Evolutionary conservation across 371 early-diverging fungal species (phyloP), one percentile per base, ranked within the genome.

Genomic region (Saksenaea vasiformis): DNA sequence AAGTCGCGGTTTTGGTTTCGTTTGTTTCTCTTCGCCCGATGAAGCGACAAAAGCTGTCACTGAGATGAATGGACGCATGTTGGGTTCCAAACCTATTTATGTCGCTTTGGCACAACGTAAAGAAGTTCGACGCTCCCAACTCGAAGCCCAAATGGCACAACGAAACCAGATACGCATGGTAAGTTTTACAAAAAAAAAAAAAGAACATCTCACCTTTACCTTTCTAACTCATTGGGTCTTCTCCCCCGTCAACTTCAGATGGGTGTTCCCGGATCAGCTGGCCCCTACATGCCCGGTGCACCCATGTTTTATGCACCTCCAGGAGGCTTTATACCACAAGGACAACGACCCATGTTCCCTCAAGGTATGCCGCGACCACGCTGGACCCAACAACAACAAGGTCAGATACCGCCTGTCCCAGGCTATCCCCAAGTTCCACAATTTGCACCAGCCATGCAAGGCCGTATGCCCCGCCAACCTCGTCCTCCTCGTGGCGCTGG

Each of bases 81-180:
- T 95, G 56, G 91, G 93, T 66, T 79, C 83, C 77, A 98, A 98
- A 91, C 99, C 99, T 56, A 91, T 98, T 77, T 98, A 98, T 70
- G 98, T 98, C 61, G 97, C 96, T 61, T 87, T 97, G 54, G 97
- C 98, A 60, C 99, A 98, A 84, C 94, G 97, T 75, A 95, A 95
- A 86, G 99, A 98, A 71, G 93, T 91, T 69, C 93, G 99, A 67
- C 89, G 93, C 65, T 86, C 87, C 35, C 94, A 95, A 80, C 87
- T 97, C 70, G 94, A 97, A 77, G 93, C 95, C 31, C 97, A 97
- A 83, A 91, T 94, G 79, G 90, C 92, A 68, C 94, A 96, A 84
- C 92, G 97, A 62, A 89, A 82, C 78, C 92, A 92, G 80, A 83
- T 92, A 76, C 90, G 90, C 73, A 78, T 85, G 84, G 74, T 78